Conservation (phyloP, 1,284 basidiomycete species). For the Earliella scabrosa region DNA sequence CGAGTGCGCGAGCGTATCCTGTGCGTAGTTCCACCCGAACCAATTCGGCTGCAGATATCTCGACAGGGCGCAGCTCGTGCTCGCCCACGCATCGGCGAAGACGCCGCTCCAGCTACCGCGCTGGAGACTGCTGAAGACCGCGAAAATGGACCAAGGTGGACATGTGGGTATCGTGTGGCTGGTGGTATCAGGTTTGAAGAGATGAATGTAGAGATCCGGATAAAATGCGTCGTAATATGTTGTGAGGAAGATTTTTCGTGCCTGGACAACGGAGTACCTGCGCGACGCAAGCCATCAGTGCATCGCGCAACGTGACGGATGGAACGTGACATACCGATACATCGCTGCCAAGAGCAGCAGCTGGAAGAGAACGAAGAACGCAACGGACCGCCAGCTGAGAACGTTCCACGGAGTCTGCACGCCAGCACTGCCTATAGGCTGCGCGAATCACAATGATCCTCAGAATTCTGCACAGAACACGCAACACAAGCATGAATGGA, state of each 20-base stretch:
- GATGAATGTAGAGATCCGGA: conserved; percentile 64
- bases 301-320: neutral
- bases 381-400: conserved; percentile 30
- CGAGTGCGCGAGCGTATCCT: conserved; percentile 25
- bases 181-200: conserved; percentile 48
- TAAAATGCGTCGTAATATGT: conserved; percentile 78
- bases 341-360: conserved; percentile 29
- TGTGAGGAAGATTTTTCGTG: conserved; percentile 52
- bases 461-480: neutral
- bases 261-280: conserved; percentile 43
- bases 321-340: conserved; percentile 30
- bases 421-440: conserved; percentile 19
- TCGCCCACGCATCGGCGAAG: conserved; percentile 34
- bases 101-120: conserved; percentile 37
- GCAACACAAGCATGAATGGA: neutral
- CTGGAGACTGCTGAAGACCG: conserved; percentile 32
- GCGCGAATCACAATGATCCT: conserved; percentile 1
- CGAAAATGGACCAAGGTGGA: conserved; percentile 31
- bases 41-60: conserved; percentile 37
- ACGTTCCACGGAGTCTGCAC: conserved; percentile 23
- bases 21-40: conserved; percentile 30
- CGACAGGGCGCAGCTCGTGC: conserved; percentile 31
- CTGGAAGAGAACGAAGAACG: conserved; percentile 30
- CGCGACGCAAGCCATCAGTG: neutral
- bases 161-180: conserved; percentile 36